Evolutionary conservation across 345 rosid genomes (phyloP).

Genomic region (Populus davidiana): DNA sequence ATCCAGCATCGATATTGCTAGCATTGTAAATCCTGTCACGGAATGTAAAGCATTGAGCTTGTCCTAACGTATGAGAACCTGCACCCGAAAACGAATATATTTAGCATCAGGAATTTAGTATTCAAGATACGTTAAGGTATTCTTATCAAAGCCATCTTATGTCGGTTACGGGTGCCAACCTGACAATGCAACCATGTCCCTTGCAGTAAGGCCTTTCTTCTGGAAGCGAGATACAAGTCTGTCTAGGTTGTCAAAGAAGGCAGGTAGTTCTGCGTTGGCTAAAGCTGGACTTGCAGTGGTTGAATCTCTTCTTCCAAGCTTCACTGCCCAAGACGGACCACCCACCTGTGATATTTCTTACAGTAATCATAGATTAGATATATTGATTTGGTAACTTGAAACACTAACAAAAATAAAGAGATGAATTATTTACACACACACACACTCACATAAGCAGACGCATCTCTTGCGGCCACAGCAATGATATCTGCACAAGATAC

Average conservation of each 20-base stretch:
- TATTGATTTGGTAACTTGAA: no score
- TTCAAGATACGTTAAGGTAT: no score
- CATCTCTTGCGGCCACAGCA: conserved; percentile 18
- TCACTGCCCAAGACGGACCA: conserved; percentile 23
- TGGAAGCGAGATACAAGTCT: conserved; percentile 5
- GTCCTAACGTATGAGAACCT: conserved; percentile 19
- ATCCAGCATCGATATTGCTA: conserved; percentile 12
- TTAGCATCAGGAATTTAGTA: background rate
- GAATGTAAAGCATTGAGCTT: background rate
- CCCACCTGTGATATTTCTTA: conserved; percentile 12
- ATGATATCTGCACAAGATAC: conserved; percentile 13
- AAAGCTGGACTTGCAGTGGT: conserved; percentile 7
- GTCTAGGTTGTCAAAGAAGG: conserved; percentile 6
- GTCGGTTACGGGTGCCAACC: background rate
- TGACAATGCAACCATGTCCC: conserved; percentile 28
- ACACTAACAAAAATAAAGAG: background rate
- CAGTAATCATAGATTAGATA: background rate
- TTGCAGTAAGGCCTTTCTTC: conserved; percentile 10
- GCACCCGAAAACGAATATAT: background rate
- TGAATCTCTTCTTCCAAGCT: conserved; percentile 29
- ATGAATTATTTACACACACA: background rate
- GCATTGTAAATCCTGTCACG: conserved; percentile 5
- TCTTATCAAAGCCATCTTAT: no score
- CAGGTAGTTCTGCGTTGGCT: conserved; percentile 9
- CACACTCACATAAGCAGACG: conserved; percentile 12